Percentiles rank a stretch among this genome's conserved stretches.
phyloP scores from a whole-genome alignment of 768 basidiomycete species.

The Hygrophorus pudorinus region DNA sequence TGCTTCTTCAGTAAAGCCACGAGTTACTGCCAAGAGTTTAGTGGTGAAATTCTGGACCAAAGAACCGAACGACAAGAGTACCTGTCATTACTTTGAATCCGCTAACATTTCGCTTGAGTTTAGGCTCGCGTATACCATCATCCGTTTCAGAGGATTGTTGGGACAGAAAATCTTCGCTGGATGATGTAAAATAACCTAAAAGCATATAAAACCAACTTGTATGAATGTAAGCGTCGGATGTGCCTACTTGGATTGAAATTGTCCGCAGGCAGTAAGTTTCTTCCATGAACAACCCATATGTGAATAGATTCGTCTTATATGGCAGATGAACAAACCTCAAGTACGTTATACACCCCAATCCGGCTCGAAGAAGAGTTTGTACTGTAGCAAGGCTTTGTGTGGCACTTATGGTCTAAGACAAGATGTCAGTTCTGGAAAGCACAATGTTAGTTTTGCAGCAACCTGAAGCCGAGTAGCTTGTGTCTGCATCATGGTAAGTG shows the following conservation, averaged over 20 bases:
- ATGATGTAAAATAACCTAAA: conserved; percentile 46
- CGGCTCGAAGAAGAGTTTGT: conserved; percentile 62
- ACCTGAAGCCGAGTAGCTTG: conserved; percentile 17
- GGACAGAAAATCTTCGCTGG: conserved; percentile 28
- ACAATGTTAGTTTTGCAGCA: too few species aligned
- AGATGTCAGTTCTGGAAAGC: not conserved
- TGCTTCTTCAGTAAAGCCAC: conserved; percentile 75
- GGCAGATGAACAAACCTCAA: conserved; percentile 36
- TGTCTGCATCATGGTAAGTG: conserved; percentile 20
- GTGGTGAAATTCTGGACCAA: too few species aligned
- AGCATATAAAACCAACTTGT: conserved; percentile 1
- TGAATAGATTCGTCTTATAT: not conserved
- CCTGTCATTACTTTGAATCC: conserved; percentile 57
- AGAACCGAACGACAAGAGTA: conserved; percentile 1
- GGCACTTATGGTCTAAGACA: conserved; percentile 34
- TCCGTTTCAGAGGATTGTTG: conserved; percentile 22
- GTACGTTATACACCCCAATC: conserved; percentile 69
- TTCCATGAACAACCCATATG: conserved; percentile 17
- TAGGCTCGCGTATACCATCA: conserved; percentile 25
- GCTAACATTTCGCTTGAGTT: conserved; percentile 35
- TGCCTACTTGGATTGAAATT: conserved; percentile 61
- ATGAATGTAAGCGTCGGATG: not conserved
- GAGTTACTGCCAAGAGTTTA: conserved; percentile 41
- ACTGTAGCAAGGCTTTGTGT: conserved; percentile 61
- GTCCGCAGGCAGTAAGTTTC: conserved; percentile 69